These are phyloP conservation scores for Diddensiella santjacobensis DNA, from an alignment of 805 yeast species.

Conservation along the genomic window DNA sequence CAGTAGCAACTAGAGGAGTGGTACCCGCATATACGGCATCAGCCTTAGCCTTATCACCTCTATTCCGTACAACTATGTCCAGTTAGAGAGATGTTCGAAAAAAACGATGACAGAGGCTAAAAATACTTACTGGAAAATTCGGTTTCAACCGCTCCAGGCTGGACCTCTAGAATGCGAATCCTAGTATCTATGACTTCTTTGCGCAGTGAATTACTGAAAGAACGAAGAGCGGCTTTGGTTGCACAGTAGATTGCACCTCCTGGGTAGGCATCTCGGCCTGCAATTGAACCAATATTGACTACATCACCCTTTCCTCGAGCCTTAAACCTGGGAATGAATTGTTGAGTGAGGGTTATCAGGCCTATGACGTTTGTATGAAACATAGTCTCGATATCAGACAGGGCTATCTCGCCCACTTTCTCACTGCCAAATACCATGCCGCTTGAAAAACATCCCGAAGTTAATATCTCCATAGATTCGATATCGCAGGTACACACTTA, in stretches of 20 bases:
- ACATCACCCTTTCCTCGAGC: slow-evolving; percentile 60
- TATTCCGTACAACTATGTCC: slow-evolving; percentile 50
- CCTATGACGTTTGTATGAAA: slow-evolving; percentile 87
- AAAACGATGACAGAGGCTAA: neutral
- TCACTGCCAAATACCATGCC: slow-evolving; percentile 73
- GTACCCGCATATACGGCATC: slow-evolving; percentile 62
- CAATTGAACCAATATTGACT: slow-evolving; percentile 64
- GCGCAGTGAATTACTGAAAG: slow-evolving; percentile 59
- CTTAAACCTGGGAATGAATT: slow-evolving; percentile 67
- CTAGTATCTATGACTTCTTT: slow-evolving; percentile 70
- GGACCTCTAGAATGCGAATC: slow-evolving; percentile 67
- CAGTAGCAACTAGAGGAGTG: slow-evolving; percentile 67
- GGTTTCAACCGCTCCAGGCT: slow-evolving; percentile 78
- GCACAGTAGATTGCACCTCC: slow-evolving; percentile 71
- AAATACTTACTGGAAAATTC: slow-evolving; percentile 49
- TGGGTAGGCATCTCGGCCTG: slow-evolving; percentile 68
- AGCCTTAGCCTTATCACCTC: slow-evolving; percentile 59
- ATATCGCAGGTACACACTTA: slow-evolving; percentile 15
- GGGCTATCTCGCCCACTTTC: slow-evolving; percentile 61
- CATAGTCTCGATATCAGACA: slow-evolving; percentile 68
- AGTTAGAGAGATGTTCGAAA: neutral
- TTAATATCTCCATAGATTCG: neutral
- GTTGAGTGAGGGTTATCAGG: slow-evolving; percentile 77
- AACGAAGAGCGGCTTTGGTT: slow-evolving; percentile 57
- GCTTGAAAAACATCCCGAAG: slow-evolving; percentile 17